These are phyloP conservation scores for Kluyveromyces dobzhanskii DNA, from an alignment of 805 yeast species.

Conservation along the genomic window DNA sequence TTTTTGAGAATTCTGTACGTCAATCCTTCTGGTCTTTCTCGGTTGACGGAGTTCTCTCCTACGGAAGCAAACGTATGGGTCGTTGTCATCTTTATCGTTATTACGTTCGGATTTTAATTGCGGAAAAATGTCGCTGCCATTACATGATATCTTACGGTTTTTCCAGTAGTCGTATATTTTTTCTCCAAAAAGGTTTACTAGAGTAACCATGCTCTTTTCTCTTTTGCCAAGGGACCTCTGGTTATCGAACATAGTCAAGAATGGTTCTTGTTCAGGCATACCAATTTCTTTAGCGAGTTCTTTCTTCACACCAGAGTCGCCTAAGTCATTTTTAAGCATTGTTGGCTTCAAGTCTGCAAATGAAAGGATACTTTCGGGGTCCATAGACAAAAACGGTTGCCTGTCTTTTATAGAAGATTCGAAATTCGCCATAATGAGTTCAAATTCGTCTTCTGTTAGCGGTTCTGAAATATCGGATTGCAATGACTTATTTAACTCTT, in stretches of 20 bases:
- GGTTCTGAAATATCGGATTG: slow-evolving; percentile 12
- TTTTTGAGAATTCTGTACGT: slow-evolving; percentile 80
- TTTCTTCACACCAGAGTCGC: slow-evolving; percentile 46
- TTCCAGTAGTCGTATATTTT: slow-evolving; percentile 78
- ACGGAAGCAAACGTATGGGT: slow-evolving; percentile 93
- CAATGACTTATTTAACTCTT: slow-evolving; percentile 30
- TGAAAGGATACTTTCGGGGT: slow-evolving; percentile 65
- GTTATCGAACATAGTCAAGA: slow-evolving; percentile 46
- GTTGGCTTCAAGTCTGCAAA: slow-evolving; percentile 59
- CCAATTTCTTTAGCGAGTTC: slow-evolving; percentile 48
- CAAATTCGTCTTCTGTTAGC: slow-evolving; percentile 81
- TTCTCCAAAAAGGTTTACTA: slow-evolving; percentile 55
- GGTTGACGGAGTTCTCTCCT: slow-evolving; percentile 93
- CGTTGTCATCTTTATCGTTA: slow-evolving; percentile 81
- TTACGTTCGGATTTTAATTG: slow-evolving; percentile 77
- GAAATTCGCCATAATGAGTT: slow-evolving; percentile 60
- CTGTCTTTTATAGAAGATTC: slow-evolving; percentile 68
- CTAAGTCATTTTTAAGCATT: slow-evolving; percentile 34
- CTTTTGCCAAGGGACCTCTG: slow-evolving; percentile 33
- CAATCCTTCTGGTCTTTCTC: slow-evolving; percentile 92
- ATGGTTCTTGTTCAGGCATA: slow-evolving; percentile 35
- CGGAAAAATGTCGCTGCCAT: slow-evolving; percentile 69
- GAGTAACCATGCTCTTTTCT: slow-evolving; percentile 31
- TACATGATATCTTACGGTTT: slow-evolving; percentile 54
- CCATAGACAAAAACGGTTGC: slow-evolving; percentile 84